Percentiles rank a stretch among this genome's conserved stretches.
These are phyloP conservation scores for Blepharisma stoltei DNA, from an alignment of 73 alveolate species.

Conservation along the genomic window DNA sequence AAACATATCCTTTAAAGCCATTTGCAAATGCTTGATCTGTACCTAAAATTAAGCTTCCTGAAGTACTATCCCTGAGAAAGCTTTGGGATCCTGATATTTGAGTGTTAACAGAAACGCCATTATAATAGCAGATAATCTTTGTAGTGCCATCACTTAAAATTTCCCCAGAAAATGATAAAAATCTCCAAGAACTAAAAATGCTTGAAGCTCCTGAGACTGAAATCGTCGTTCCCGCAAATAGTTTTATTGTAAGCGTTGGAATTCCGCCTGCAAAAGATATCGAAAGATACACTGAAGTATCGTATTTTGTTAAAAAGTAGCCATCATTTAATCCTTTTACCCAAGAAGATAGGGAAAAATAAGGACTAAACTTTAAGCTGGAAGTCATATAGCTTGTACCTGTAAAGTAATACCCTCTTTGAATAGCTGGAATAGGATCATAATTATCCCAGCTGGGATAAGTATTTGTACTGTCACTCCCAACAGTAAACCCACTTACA, in stretches of 20 bases:
- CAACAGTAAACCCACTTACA: background rate
- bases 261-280: background rate
- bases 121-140: background rate
- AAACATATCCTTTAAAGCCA: too few relatives aligned
- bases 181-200: background rate
- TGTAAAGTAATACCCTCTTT: slow-evolving; percentile 13
- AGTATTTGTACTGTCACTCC: background rate
- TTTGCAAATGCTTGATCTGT: too few relatives aligned
- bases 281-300: background rate
- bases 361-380: background rate
- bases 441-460: background rate
- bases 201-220: background rate
- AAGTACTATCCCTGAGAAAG: too few relatives aligned
- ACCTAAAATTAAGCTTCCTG: too few relatives aligned
- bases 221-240: background rate
- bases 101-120: background rate
- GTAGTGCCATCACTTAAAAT: slow-evolving; percentile 1
- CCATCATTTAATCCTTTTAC: background rate
- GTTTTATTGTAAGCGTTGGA: background rate
- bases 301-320: background rate
- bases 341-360: background rate
- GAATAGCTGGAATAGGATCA: background rate
- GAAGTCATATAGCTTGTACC: background rate
- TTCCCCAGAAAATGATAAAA: background rate
- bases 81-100: too few relatives aligned